Base-by-base conservation (phyloP, 2,329 filamentous ascomycete species). In the Claviceps spartinae region DNA sequence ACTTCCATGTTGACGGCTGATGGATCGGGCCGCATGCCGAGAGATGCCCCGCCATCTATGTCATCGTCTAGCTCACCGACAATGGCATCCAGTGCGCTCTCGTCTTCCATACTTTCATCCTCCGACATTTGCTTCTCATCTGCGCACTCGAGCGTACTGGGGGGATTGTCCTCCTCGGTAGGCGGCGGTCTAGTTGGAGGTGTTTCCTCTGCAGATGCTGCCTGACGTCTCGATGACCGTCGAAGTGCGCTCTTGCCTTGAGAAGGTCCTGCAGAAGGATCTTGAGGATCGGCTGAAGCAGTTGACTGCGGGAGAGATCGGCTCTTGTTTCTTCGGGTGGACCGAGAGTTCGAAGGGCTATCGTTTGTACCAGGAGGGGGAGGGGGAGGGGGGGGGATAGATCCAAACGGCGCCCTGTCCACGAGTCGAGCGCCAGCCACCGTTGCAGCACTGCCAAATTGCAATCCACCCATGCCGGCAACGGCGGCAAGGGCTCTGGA, bases 1-100 rank as follows among this genome's bases (percentile, higher is more conserved):
- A 96, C 81, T 66, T 97, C 91, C 64, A 98, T 79, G 61, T 88
- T 96, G 36, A 97, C 88, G 5, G 93, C 90, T 4, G 86, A 85
- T 2, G 89, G 86, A 6, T 85, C 77, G n/a, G 78, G 74, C 16
- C 53, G 37, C 11, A 60, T 56, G n/a, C 72, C 70, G 2, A 79
- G 77, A 51, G 85, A 83, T 48, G 88, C 70, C 2, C 79, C 78
- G 52, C 85, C 83, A 49, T 88, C 82, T 66, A 91, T 83, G 36
- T 90, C 88, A 55, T 91, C 86, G 52, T 96, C 88, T 1, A 96
- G 72, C 58, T 94, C 88, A 54, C 90, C 88, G n/a, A 96, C 84
- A 55, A 97, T 86, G 22, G 88, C 83, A 65, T 95, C 88, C 49
- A 97, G 71, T 5, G 85, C 81, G 57, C 77, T 77, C 46, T 70